phyloP scores from a whole-genome alignment of 140 eudicot species.

The Cichorium intybus region DNA sequence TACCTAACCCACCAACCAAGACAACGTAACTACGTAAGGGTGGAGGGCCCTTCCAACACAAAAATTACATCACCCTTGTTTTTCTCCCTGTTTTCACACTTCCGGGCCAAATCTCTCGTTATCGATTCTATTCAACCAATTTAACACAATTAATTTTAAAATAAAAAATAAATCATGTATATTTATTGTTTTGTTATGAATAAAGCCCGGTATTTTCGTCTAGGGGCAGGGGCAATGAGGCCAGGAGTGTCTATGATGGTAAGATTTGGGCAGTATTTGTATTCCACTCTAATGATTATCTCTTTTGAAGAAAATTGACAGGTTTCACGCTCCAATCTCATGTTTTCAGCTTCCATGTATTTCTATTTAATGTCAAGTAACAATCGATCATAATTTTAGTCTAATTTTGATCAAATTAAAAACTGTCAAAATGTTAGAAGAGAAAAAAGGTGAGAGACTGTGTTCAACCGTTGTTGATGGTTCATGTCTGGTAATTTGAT shows the following conservation, averaged over 20 bases:
- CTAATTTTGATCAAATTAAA: not conserved
- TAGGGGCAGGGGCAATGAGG: conserved; percentile 97
- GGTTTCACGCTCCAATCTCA: conserved; percentile 84
- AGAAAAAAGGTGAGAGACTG: no score
- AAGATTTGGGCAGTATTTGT: conserved; percentile 91
- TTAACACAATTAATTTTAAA: no score
- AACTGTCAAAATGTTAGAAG: not conserved
- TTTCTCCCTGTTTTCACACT: no score
- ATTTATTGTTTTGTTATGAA: no score
- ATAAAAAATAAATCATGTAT: no score
- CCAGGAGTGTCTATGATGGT: conserved; percentile 98
- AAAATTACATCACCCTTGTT: no score
- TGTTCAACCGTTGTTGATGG: conserved; percentile 5
- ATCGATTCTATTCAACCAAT: no score
- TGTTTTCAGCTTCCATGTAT: conserved; percentile 95
- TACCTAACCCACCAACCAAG: no score
- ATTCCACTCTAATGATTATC: conserved; percentile 82
- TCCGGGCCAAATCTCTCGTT: no score
- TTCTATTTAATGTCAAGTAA: conserved; percentile 42
- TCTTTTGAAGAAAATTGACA: conserved; percentile 88
- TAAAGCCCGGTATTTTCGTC: conserved; percentile 76
- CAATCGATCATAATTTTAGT: not conserved
- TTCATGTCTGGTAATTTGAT: not conserved
- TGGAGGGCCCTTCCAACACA: no score
- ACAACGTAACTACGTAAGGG: no score